Evolutionary conservation across 352 stramenopile species (phyloP).

Genomic region (Bremia lactucae): DNA sequence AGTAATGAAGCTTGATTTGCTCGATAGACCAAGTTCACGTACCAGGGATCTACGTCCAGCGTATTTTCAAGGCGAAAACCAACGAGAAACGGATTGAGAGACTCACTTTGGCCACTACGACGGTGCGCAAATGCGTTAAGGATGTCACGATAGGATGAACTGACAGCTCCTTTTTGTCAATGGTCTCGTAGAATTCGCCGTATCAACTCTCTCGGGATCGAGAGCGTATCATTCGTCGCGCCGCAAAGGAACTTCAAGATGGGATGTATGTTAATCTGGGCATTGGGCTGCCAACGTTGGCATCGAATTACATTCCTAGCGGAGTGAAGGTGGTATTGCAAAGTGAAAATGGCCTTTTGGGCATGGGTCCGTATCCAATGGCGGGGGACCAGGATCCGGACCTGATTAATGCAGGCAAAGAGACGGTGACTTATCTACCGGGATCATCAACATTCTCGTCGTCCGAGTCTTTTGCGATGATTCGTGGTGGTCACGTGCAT

Average conservation of each 20-base stretch:
- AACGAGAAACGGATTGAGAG: constrained; percentile 93
- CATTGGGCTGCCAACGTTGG: constrained; percentile 92
- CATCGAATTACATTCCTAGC: constrained; percentile 91
- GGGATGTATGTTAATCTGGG: constrained; percentile 97
- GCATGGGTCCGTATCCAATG: constrained; percentile 88
- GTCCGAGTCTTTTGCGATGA: constrained; percentile 95
- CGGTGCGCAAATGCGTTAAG: no score
- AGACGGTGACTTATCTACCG: constrained; percentile 90
- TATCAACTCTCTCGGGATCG: constrained; percentile 65
- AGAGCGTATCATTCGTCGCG: constrained; percentile 90
- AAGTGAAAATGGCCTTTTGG: constrained; percentile 93
- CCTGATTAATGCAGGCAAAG: constrained; percentile 96
- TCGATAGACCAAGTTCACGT: constrained; percentile 89
- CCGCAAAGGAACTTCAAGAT: constrained; percentile 81
- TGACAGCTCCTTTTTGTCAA: no score
- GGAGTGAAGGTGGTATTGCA: constrained; percentile 92
- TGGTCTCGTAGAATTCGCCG: constrained; percentile 45
- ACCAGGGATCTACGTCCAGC: constrained; percentile 92
- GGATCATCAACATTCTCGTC: constrained; percentile 91
- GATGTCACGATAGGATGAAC: no score
- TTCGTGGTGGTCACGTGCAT: constrained; percentile 91
- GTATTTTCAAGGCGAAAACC: constrained; percentile 85
- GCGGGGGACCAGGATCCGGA: constrained; percentile 87
- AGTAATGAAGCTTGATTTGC: no score
- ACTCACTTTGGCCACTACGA: constrained; percentile 75